Conservation (phyloP, 345 rosid genomes). For the Eucalyptus regnans region DNA sequence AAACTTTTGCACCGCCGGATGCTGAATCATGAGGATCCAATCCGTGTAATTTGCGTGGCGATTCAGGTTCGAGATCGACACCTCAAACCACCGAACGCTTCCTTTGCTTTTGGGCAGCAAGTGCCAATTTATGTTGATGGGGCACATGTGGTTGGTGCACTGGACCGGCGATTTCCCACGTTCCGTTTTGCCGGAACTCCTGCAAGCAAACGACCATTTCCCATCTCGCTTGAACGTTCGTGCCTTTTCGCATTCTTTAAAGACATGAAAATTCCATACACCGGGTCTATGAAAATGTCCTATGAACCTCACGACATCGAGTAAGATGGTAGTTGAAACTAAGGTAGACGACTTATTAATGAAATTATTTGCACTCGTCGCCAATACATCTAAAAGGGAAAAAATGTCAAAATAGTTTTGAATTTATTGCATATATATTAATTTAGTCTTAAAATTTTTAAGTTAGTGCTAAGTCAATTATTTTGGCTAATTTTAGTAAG, state of each 20-base stretch:
- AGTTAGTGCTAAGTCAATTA: too few relatives aligned
- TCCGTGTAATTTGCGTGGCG: not conserved
- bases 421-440: rapidly evolving
- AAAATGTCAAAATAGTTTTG: too few relatives aligned
- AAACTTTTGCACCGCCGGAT: not conserved
- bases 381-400: not conserved
- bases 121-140: not conserved
- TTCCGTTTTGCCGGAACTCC: not conserved
- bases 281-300: not conserved
- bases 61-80: not conserved
- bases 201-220: not conserved
- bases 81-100: not conserved
- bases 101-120: not conserved
- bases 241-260: not conserved
- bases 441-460: too few relatives aligned
- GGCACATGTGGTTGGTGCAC: not conserved
- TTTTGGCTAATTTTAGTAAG: rapidly evolving
- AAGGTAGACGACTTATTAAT: not conserved
- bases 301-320: not conserved
- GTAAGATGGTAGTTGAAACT: not conserved
- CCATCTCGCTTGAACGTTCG: not conserved
- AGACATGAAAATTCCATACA: not conserved
- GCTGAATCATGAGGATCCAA: not conserved
- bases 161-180: not conserved
- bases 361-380: not conserved